Percentiles rank a stretch among this genome's conserved stretches.
Evolutionary conservation across 805 yeast species (phyloP).

Genomic region (Cyberlindnera maclurae): DNA sequence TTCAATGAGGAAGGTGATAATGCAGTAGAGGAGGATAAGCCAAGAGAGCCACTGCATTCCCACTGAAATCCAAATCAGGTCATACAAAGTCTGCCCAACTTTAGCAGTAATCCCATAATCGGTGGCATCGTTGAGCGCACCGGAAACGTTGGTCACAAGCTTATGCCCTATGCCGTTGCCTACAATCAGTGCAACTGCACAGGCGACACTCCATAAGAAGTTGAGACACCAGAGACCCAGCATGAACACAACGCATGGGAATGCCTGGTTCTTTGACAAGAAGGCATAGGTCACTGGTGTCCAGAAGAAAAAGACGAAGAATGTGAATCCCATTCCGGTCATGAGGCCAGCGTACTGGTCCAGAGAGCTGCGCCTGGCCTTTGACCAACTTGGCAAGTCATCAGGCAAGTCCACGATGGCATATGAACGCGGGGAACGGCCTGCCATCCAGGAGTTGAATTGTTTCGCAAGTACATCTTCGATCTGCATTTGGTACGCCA

Average conservation of each 20-base stretch:
- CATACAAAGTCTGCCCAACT: constrained; percentile 1
- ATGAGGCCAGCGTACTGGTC: constrained; percentile 3
- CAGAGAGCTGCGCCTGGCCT: constrained; percentile 1
- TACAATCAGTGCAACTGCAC: constrained; percentile 1
- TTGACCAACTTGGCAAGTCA: neutral
- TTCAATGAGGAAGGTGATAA: no score
- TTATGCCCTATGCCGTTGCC: neutral
- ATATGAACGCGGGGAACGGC: neutral
- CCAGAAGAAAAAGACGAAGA: constrained; percentile 1
- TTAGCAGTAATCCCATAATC: constrained; percentile 4
- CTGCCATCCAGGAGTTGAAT: constrained; percentile 2
- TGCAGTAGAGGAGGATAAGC: no score
- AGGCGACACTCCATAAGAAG: neutral
- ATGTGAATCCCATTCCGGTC: constrained; percentile 4
- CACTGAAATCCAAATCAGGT: constrained; percentile 1
- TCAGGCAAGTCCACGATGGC: neutral
- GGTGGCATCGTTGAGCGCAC: constrained; percentile 1
- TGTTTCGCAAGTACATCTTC: neutral
- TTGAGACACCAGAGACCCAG: neutral
- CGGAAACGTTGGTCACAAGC: neutral
- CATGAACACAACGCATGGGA: neutral
- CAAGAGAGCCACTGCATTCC: neutral
- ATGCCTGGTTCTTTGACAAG: no score
- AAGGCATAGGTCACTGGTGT: no score
- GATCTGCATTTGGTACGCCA: constrained; percentile 1